Evolutionary conservation across 2,329 filamentous ascomycete species (phyloP), one percentile per base, ranked within the genome.

Genomic region (Dactylellina parvicollis): DNA sequence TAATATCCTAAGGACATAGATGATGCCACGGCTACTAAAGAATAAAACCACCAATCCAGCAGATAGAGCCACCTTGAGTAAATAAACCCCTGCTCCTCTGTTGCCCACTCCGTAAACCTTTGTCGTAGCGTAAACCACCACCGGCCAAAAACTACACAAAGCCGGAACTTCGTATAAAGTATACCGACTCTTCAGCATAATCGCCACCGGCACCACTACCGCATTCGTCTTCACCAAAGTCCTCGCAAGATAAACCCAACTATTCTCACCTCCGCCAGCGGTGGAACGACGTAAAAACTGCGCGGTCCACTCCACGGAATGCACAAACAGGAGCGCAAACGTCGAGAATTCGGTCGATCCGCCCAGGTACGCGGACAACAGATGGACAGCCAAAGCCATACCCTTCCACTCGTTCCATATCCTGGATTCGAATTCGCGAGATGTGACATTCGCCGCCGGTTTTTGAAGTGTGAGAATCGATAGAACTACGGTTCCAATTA

Each of bases 331-430:
- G 10, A 72, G 44, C 10, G 67, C 88, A 87, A 30, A 87, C 82
- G 77, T 83, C 83, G 3, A 86, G 78, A 1, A 80, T 77, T 72
- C 81, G 81, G 4, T 83, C 85, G 24, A 83, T 84, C 22, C 56
- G 18, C 84, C 83, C 32, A 86, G 85, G 78, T 86, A 89, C 72
- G 87, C 84, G 76, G 87, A 89, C 10, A 86, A 80, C 16, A 88
- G 79, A 44, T 86, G 81, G 16, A 83, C 79, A 12, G 83, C 82
- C 75, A 89, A 87, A 85, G 89, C 87, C 82, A 86, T 85, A 1
- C 88, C 88, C 80, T 89, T 89, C 84, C 87, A 88, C 78, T 90
- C 88, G 73, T 89, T 84, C 0, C 85, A 86, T 75, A 89, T 81
- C 55, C 87, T 82, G 0, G 84, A 82, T 3, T 89, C 79, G 59